phyloP scores from a whole-genome alignment of 345 rosid genomes.

The Reutealis trisperma region DNA sequence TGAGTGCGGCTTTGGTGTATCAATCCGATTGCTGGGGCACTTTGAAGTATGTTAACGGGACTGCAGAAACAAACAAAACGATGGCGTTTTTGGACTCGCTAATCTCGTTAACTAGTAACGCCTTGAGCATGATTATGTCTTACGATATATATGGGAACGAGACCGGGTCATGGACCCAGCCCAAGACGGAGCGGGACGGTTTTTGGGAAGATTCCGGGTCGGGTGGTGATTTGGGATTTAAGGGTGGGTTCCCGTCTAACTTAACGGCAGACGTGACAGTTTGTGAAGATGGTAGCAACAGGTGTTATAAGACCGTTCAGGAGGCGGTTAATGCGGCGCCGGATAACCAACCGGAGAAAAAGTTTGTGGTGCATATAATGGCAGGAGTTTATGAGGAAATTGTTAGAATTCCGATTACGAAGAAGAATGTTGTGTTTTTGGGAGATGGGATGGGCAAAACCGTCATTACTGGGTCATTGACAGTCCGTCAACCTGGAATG shows the following conservation, averaged over 20 bases:
- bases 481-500: conserved; percentile 56
- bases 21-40: conserved; percentile 78
- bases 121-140: conserved; percentile 64
- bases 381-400: conserved; percentile 75
- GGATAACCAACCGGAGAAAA: conserved; percentile 30
- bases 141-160: conserved; percentile 57
- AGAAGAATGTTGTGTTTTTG: conserved; percentile 71
- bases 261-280: conserved; percentile 64
- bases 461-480: conserved; percentile 67
- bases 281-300: conserved; percentile 45
- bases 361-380: conserved; percentile 61
- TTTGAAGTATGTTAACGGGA: conserved; percentile 69
- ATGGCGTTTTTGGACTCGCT: conserved; percentile 63
- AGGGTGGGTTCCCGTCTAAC: conserved; percentile 46
- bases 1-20: conserved; percentile 69
- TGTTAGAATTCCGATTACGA: conserved; percentile 74
- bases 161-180: conserved; percentile 54
- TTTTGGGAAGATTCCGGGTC: conserved; percentile 25
- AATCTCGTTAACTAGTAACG: conserved; percentile 59
- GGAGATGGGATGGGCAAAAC: conserved; percentile 92
- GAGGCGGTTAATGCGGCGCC: conserved; percentile 86
- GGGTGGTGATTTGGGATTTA: conserved; percentile 2
- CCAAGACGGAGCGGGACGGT: conserved; percentile 79
- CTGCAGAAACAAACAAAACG: conserved; percentile 45
- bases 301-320: conserved; percentile 63